These are phyloP conservation scores for Tetratostichococcus sp. DNA, from an alignment of 139 green algal genomes.

Conservation along the genomic window DNA sequence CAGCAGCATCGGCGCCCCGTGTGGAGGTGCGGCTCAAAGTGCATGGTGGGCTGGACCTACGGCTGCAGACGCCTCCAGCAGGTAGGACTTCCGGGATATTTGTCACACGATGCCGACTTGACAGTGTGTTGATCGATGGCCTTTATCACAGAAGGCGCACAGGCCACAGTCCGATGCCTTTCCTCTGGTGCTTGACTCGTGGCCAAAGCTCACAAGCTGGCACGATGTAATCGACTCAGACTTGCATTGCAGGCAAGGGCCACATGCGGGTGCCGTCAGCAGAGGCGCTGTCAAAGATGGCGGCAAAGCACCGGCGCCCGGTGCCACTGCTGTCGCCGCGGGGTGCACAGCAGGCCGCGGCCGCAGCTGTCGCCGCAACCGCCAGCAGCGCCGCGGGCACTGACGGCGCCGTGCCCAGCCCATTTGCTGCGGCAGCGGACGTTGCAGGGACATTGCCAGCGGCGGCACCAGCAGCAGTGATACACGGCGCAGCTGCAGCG, in stretches of 20 bases:
- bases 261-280: slow-evolving; percentile 70
- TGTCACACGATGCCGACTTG: too few relatives aligned
- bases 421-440: too few relatives aligned
- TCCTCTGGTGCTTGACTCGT: too few relatives aligned
- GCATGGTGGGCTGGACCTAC: slow-evolving; percentile 54
- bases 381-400: not conserved
- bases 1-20: not conserved
- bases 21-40: slow-evolving; percentile 52
- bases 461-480: too few relatives aligned
- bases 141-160: too few relatives aligned
- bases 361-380: not conserved
- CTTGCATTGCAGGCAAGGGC: not conserved
- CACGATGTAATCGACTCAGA: too few relatives aligned
- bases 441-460: too few relatives aligned
- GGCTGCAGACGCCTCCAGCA: slow-evolving; percentile 1
- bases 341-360: not conserved
- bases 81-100: not conserved
- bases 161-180: too few relatives aligned
- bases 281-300: slow-evolving; percentile 60
- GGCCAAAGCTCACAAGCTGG: too few relatives aligned
- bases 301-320: slow-evolving; percentile 34
- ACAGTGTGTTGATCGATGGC: too few relatives aligned
- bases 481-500: too few relatives aligned
- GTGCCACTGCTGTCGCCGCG: not conserved
- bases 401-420: too few relatives aligned